Conservation (phyloP, 2,329 filamentous ascomycete species). For the Fusarium zealandicum region DNA sequence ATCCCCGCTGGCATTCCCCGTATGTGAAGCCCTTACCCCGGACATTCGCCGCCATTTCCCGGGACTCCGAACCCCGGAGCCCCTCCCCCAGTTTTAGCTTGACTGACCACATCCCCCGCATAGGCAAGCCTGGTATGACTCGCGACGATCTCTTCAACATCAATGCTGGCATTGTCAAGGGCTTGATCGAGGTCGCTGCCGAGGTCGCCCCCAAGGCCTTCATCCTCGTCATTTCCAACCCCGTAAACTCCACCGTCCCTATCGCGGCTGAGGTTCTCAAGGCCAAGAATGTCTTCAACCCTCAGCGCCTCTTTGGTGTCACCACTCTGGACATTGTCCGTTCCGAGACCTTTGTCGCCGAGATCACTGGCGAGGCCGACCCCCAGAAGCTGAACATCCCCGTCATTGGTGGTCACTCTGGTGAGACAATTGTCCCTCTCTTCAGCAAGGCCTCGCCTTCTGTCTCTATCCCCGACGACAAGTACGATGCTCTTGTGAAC, state of each 20-base stretch:
- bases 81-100: constrained; percentile 23
- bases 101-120: constrained; percentile 32
- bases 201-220: constrained; percentile 91
- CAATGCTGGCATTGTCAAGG: constrained; percentile 97
- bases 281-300: constrained; percentile 89
- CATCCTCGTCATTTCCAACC: constrained; percentile 98
- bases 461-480: constrained; percentile 84
- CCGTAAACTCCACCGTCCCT: constrained; percentile 98
- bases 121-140: constrained; percentile 99
- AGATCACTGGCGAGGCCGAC: constrained; percentile 81
- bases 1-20: constrained; percentile 98
- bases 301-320: constrained; percentile 96
- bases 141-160: constrained; percentile 99
- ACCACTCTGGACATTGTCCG: constrained; percentile 98
- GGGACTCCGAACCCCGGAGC: constrained; percentile 30
- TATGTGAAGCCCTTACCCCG: constrained; percentile 57
- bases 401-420: constrained; percentile 96
- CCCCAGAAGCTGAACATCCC: constrained; percentile 85
- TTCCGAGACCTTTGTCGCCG: constrained; percentile 93
- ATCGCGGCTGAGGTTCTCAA: constrained; percentile 98
- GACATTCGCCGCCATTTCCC: constrained; percentile 22
- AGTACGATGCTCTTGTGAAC: constrained; percentile 89
- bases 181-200: constrained; percentile 86
- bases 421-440: constrained; percentile 96
- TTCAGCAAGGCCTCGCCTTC: constrained; percentile 89